Base-by-base conservation (phyloP, 441 rosid species). In the Manihot esculenta region DNA sequence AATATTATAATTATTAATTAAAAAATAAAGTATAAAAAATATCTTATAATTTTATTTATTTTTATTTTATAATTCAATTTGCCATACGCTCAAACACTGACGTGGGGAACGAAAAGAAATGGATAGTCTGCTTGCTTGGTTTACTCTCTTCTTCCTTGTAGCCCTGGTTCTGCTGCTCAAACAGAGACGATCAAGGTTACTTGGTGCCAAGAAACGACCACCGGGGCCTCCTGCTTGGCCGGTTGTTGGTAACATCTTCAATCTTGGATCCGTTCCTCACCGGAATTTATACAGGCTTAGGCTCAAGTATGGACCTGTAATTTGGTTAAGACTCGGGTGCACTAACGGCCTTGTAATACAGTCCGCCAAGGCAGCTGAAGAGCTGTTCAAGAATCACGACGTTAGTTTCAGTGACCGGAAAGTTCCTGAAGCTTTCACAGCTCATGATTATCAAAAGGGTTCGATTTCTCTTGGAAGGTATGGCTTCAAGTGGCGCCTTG, bases 141-240 rank as follows among this genome's bases (percentile, higher is more conserved):
- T 35, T 9, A 1, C 48, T 42, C 23, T 57, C 10, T 18, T 49
- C 38, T 47, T 38, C 3, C 20, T 20, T 10, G 4, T 33, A 23
- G 17, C 42, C 3, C 3, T 38, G 15, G 6, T 41, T 33, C 24
- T 38, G 24, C 3, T 42, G 27, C 7, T n/a, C 17, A 42, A 21
- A 20, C 30, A 44, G 10, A 35, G 48, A 23, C 17, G 13, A 0
- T 38, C 50, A 21, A 54, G 35, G 21, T 10, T 4, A 30, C 33
- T 30, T 24, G 26, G n/a, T 23, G 11, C 49, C 33, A 62, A 42
- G 21, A 10, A 26, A 33, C 24, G 6, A 5, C 83, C 79, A 2
- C 79, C 79, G 0, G 70, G 78, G 13, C 83, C 83, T 5, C 71
- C 65, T 0, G 75, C 38, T 5, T 76, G 72, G 75, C 83, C 73